A percentile compares a stretch with the other conserved stretches of the same genome.
Conservation (phyloP, 2,329 filamentous ascomycete genomes). For the Curvularia sp. region DNA sequence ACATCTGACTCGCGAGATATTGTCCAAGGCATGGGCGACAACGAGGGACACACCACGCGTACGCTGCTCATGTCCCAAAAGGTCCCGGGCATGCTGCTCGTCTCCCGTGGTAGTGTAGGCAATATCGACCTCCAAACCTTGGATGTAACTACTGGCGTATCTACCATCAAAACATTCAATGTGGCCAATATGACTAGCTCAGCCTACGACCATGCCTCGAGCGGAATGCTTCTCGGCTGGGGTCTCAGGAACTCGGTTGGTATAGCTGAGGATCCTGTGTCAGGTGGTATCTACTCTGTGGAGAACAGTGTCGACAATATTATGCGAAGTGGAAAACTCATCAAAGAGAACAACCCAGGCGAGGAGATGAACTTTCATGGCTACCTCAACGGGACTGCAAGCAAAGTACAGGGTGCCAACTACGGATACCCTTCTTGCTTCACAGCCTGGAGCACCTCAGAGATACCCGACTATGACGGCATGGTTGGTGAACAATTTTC, state of each 20-base stretch:
- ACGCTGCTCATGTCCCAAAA: slow-evolving; percentile 69
- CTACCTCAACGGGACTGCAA: slow-evolving; percentile 61
- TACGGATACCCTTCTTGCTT: slow-evolving; percentile 77
- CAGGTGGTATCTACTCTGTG: slow-evolving; percentile 63
- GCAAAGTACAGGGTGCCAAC: slow-evolving; percentile 59
- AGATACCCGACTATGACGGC: slow-evolving; percentile 57
- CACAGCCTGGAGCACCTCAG: slow-evolving; percentile 66
- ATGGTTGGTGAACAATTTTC: slow-evolving; percentile 61
- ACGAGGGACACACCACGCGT: slow-evolving; percentile 68
- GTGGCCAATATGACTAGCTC: slow-evolving; percentile 53
- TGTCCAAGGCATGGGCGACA: slow-evolving; percentile 66
- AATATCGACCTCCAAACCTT: slow-evolving; percentile 68
- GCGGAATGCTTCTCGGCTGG: slow-evolving; percentile 65
- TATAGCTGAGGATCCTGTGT: slow-evolving; percentile 66
- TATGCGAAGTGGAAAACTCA: slow-evolving; percentile 63
- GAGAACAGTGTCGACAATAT: slow-evolving; percentile 76
- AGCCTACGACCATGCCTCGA: slow-evolving; percentile 60
- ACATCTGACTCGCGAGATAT: slow-evolving; percentile 61
- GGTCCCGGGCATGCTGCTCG: slow-evolving; percentile 64
- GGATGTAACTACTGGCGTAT: slow-evolving; percentile 63
- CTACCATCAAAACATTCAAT: slow-evolving; percentile 72
- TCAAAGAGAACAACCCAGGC: slow-evolving; percentile 73
- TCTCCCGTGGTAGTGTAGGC: slow-evolving; percentile 69
- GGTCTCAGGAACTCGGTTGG: slow-evolving; percentile 77
- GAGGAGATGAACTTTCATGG: slow-evolving; percentile 79